phyloP scores from a whole-genome alignment of 352 stramenopile genomes.

The Phytophthora multivora region DNA sequence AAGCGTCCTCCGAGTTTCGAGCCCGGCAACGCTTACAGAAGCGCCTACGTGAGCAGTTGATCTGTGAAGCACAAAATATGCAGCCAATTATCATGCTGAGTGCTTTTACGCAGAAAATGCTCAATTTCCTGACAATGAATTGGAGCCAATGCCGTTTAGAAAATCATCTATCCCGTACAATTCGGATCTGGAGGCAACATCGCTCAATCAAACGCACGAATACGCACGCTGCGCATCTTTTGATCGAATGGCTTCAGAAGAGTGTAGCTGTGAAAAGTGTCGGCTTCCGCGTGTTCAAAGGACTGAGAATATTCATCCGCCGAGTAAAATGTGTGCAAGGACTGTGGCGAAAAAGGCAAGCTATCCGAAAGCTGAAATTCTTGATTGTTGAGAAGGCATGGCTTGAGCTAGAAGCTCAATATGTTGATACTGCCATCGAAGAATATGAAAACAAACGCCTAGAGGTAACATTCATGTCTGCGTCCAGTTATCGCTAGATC shows the following conservation, averaged over 20 bases:
- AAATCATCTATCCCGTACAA: slow-evolving; percentile 40
- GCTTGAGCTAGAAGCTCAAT: slow-evolving; percentile 51
- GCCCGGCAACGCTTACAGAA: slow-evolving; percentile 45
- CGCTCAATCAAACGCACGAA: slow-evolving; percentile 40
- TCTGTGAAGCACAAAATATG: slow-evolving; percentile 42
- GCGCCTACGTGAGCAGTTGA: slow-evolving; percentile 40
- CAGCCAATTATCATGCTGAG: slow-evolving; percentile 52
- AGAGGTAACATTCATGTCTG: slow-evolving; percentile 31
- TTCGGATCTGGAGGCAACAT: slow-evolving; percentile 54
- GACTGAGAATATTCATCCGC: slow-evolving; percentile 54
- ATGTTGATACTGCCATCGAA: slow-evolving; percentile 55
- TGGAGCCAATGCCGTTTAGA: slow-evolving; percentile 48
- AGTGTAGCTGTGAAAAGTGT: slow-evolving; percentile 61
- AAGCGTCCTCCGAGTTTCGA: slow-evolving; percentile 56
- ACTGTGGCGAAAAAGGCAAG: slow-evolving; percentile 54
- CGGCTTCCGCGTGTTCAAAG: slow-evolving; percentile 59
- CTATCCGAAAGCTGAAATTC: slow-evolving; percentile 41
- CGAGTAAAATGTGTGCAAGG: slow-evolving; percentile 57
- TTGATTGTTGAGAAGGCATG: slow-evolving; percentile 53
- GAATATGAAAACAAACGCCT: slow-evolving; percentile 40
- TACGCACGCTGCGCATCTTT: slow-evolving; percentile 36
- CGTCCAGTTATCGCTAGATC: neutral
- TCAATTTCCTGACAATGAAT: slow-evolving; percentile 34
- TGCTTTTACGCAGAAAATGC: slow-evolving; percentile 52
- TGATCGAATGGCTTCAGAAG: slow-evolving; percentile 71